Percentiles rank a stretch among this genome's conserved stretches.
Evolutionary conservation across 345 rosid species (phyloP).

Genomic region (Pugionium dolabratum): DNA sequence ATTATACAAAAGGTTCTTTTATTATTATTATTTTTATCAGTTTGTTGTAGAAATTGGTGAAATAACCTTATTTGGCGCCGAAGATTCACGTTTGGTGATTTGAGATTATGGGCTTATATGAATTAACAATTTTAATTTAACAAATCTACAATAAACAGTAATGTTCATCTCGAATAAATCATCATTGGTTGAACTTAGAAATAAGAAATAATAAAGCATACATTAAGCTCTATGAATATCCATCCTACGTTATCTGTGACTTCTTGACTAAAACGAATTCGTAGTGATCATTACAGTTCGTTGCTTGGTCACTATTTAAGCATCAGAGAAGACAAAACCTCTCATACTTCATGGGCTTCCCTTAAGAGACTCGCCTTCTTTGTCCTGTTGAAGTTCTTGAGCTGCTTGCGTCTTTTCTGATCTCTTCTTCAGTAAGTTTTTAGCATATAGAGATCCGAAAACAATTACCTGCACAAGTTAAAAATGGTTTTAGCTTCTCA

Average conservation of each 20-base stretch:
- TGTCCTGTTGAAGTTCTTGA: conserved; percentile 42
- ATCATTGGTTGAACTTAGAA: background rate
- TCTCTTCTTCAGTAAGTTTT: conserved; percentile 51
- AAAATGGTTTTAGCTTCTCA: conserved; percentile 17
- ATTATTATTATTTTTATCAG: too few relatives aligned
- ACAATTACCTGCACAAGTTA: conserved; percentile 55
- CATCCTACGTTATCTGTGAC: background rate
- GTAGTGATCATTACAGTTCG: background rate
- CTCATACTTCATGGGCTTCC: conserved; percentile 36
- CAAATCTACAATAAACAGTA: conserved; percentile 12
- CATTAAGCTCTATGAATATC: conserved; percentile 9
- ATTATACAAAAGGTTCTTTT: too few relatives aligned
- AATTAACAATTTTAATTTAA: background rate
- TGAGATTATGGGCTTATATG: too few relatives aligned
- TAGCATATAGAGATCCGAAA: conserved; percentile 70
- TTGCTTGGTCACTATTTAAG: conserved; percentile 1
- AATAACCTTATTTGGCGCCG: too few relatives aligned
- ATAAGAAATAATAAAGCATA: background rate
- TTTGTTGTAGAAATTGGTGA: too few relatives aligned
- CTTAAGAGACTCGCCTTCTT: conserved; percentile 47
- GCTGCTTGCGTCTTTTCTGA: conserved; percentile 44
- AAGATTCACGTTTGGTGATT: too few relatives aligned
- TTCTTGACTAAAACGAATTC: conserved; percentile 5
- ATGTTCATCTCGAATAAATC: background rate
- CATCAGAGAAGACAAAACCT: background rate